Evolutionary conservation across 257 asterid species (phyloP), one percentile per base, ranked within the genome.

Genomic region (Nicotiana noctiflora): DNA sequence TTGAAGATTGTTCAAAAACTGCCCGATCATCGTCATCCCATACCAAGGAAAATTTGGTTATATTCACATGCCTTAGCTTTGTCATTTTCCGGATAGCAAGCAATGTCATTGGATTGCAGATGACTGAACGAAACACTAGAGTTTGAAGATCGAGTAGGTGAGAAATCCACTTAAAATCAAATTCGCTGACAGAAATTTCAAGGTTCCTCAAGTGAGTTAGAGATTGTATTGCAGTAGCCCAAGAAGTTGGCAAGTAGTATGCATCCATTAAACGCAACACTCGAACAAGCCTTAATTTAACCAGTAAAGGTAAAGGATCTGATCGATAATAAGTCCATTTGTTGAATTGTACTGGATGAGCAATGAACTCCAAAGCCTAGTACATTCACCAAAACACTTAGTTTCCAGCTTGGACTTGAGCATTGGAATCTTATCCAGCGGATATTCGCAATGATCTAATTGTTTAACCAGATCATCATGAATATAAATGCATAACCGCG

Each of bases 21-120:
- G 0, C 77, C 0, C 0, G 0, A 0, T 40, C 56, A n/a, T 6
- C 21, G 5, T 19, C 56, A 1, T 40, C 56, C 77, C 77, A 37
- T 11, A 68, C 5, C 1, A 68, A 19, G 15, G 32, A 40, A 1
- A 32, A 40, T 0, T 0, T 0, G 5, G 5, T 0, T n/a, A 67
- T 4, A 4, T 11, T 1, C 3, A 68, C 0, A 1, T 13, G 76
- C 0, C 31, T 67, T n/a, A 37, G 55, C 29, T 1, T 67, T 9
- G 2, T 10, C 77, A 40, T 19, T 68, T 19, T 12, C 77, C 32
- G 40, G 0, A 67, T 4, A 37, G 29, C 53, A 4, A 0, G 18
- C 17, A 0, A 67, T 10, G 76, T 32, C 15, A 14, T 17, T n/a
- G 5, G 13, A 3, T 2, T 0, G 1, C 1, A 29, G 31, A 29